Evolutionary conservation across 805 yeast species (phyloP).

Genomic region (Kodamaea kakaduensis): DNA sequence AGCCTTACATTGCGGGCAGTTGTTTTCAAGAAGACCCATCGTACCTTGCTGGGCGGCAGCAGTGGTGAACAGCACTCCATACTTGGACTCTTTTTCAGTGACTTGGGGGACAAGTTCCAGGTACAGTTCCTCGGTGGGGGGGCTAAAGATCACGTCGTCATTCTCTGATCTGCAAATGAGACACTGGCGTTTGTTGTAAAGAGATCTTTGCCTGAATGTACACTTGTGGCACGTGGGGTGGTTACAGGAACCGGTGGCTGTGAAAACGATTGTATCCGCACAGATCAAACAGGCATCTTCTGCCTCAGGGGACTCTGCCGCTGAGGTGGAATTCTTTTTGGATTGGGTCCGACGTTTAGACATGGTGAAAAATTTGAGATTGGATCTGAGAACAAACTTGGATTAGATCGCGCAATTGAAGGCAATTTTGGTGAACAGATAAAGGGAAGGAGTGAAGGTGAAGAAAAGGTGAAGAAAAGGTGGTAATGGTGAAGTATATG

Average conservation of each 20-base stretch:
- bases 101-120: background rate
- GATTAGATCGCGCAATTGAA: no score
- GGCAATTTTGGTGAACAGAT: no score
- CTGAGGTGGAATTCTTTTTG: no score
- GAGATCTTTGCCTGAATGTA: slow-evolving; percentile 74
- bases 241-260: slow-evolving; percentile 76
- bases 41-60: slow-evolving; percentile 46
- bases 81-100: slow-evolving; percentile 33
- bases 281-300: slow-evolving; percentile 71
- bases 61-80: slow-evolving; percentile 59
- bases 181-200: slow-evolving; percentile 72
- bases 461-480: no score
- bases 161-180: slow-evolving; percentile 78
- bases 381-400: no score
- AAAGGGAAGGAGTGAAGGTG: no score
- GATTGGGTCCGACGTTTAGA: no score
- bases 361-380: no score
- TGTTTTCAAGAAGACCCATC: slow-evolving; percentile 46
- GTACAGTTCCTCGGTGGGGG: slow-evolving; percentile 23
- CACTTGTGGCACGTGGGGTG: slow-evolving; percentile 84
- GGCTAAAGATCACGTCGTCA: slow-evolving; percentile 54
- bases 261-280: slow-evolving; percentile 62
- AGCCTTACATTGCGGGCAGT: slow-evolving; percentile 51
- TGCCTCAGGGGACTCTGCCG: no score
- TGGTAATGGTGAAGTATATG: no score